A percentile compares a stretch with the other conserved stretches of the same genome.
phyloP scores from a whole-genome alignment of 257 asterid species.

The Solanum chaucha region DNA sequence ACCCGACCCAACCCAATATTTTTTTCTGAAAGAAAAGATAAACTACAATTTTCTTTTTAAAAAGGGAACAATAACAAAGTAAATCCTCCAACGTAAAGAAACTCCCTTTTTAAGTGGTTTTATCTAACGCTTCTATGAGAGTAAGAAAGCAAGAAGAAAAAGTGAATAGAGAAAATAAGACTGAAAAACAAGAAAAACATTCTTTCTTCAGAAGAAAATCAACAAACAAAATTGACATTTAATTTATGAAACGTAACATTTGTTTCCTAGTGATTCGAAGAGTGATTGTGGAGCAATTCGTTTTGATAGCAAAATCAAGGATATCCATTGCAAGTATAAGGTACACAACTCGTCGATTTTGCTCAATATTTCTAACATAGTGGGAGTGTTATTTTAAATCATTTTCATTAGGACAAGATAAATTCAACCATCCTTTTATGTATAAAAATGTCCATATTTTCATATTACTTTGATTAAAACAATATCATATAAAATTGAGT shows the following conservation, averaged over 20 bases:
- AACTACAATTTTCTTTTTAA: not conserved
- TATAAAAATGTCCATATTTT: not conserved
- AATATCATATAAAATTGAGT: not conserved
- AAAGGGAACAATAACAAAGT: not conserved
- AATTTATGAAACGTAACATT: not conserved
- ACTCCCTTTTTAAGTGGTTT: not conserved
- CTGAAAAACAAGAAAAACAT: no score
- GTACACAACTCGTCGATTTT: not conserved
- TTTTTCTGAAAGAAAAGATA: not conserved
- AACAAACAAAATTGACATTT: not conserved
- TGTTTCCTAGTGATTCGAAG: not conserved
- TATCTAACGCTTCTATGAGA: not conserved
- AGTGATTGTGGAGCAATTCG: not conserved
- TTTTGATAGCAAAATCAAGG: not conserved
- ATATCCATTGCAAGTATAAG: not conserved
- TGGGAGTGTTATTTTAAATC: not conserved
- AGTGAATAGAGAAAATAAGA: no score
- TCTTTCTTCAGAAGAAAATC: not conserved
- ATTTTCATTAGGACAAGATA: not conserved
- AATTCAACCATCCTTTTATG: not conserved
- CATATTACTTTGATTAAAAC: not conserved
- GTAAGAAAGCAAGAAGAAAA: not conserved
- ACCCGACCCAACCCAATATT: no score
- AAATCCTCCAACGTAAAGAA: not conserved
- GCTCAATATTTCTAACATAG: not conserved